phyloP scores from a whole-genome alignment of 2,329 filamentous ascomycete genomes.

The Penicillium expansum region DNA sequence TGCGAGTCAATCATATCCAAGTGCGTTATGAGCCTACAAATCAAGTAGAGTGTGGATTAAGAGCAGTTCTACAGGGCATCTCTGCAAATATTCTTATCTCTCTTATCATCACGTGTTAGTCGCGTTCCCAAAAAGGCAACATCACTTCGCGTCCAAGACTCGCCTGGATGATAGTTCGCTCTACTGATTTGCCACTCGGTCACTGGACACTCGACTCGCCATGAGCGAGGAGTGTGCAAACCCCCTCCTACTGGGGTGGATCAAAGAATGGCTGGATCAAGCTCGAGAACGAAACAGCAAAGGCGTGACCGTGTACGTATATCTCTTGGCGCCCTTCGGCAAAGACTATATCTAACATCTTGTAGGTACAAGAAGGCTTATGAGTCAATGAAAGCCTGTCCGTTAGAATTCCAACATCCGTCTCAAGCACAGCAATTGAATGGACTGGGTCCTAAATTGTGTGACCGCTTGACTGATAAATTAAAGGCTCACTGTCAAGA shows the following conservation, averaged over 20 bases:
- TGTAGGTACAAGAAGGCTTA: constrained; percentile 72
- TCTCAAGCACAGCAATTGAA: constrained; percentile 70
- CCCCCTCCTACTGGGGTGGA: constrained; percentile 67
- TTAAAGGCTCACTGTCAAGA: constrained; percentile 58
- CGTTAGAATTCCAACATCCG: constrained; percentile 68
- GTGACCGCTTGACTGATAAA: constrained; percentile 63
- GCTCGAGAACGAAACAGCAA: constrained; percentile 69
- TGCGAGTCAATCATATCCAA: neutral
- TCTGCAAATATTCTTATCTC: neutral
- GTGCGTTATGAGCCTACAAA: neutral
- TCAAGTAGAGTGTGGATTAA: neutral
- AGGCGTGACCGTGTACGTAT: constrained; percentile 54
- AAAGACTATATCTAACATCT: constrained; percentile 8
- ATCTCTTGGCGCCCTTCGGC: neutral
- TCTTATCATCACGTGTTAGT: constrained; percentile 3
- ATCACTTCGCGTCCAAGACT: constrained; percentile 15
- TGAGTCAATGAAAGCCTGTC: constrained; percentile 72
- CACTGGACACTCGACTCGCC: neutral
- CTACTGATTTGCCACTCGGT: neutral
- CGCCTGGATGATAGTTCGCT: neutral
- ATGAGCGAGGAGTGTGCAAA: constrained; percentile 58
- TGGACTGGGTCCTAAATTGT: constrained; percentile 70
- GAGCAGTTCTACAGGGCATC: neutral
- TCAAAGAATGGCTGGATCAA: constrained; percentile 72
- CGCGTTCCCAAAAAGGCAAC: constrained; percentile 21